Evolutionary conservation across 495 filamentous ascomycete species (phyloP), one percentile per base, ranked within the genome.

Genomic region (Hyaloscypha variabilis): DNA sequence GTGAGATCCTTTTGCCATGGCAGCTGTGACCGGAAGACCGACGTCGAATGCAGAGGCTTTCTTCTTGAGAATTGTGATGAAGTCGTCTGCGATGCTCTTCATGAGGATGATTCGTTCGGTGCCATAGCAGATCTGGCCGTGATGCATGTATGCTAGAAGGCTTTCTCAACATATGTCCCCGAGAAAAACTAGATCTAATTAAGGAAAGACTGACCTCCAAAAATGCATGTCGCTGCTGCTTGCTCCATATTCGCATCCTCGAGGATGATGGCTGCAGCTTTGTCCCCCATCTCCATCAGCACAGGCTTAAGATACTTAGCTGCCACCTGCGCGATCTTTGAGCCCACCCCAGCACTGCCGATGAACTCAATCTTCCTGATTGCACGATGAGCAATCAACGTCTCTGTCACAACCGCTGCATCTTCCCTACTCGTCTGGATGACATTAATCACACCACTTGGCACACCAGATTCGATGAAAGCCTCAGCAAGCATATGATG

Each of bases 51-150:
- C 10, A 8, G 3, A 6, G 25, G 26, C 25, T 29, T 60, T 23
- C 28, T n/a, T 23, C 21, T 29, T 6, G 14, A 60, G 57, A 17
- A 60, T 3, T 13, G 3, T 73, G 50, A 85, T 82, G 75, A 95
- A 96, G 50, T 83, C 71, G 21, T 82, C 82, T 34, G 85, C 84
- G 63, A 96, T 75, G n/a, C 82, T 77, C 36, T 84, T 83, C 73
- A 94, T 88, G 31, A 96, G 90, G 25, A 96, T 75, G 73, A 96
- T 90, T 29, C 90, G 87, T 78, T 97, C 53, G 17, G 92, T 95
- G 3, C 88, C 85, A 92, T 96, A 93, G 80, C 93, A 97, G 60
- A 94, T 85, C 80, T 97, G 93, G 2, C 93, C 93, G 17, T 84
- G 74, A 69, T 83, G 79, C 49, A 84, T 63, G 73, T 34, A 34